phyloP scores from a whole-genome alignment of 495 filamentous ascomycete species.

The Podospora appendiculata region DNA sequence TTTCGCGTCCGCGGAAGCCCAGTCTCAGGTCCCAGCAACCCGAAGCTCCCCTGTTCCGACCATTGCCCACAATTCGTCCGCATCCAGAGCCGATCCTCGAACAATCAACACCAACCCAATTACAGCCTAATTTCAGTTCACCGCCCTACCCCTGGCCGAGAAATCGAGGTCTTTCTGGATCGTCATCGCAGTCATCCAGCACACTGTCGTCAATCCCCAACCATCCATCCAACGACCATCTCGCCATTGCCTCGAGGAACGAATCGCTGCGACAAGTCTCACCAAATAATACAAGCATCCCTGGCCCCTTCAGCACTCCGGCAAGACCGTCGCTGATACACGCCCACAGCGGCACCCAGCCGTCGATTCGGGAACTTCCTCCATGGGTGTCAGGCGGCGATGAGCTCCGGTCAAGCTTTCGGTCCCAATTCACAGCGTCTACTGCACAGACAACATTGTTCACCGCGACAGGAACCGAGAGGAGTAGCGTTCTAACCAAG shows the following conservation, averaged over 20 bases:
- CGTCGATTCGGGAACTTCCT: conserved; percentile 29
- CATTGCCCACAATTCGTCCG: conserved; percentile 13
- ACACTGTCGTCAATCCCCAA: conserved; percentile 31
- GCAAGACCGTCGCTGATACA: conserved; percentile 10
- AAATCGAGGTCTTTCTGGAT: conserved; percentile 33
- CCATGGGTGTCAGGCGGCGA: conserved; percentile 36
- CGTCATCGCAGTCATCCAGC: conserved; percentile 39
- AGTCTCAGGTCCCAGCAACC: conserved; percentile 35
- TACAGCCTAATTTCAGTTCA: conserved; percentile 6
- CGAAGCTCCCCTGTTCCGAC: conserved; percentile 25
- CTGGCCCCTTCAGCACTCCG: neutral
- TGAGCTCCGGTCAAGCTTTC: conserved; percentile 61
- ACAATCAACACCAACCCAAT: conserved; percentile 18
- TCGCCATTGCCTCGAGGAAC: conserved; percentile 9
- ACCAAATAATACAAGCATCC: conserved; percentile 9
- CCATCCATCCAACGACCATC: conserved; percentile 25
- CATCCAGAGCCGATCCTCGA: conserved; percentile 22
- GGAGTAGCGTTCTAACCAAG: conserved; percentile 75
- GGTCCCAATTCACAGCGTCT: conserved; percentile 59
- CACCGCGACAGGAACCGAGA: conserved; percentile 73
- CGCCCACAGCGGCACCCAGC: conserved; percentile 7
- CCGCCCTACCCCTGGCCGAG: conserved; percentile 26
- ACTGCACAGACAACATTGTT: conserved; percentile 59
- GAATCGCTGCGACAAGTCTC: conserved; percentile 12
- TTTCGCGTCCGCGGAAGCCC: conserved; percentile 42